phyloP scores from a whole-genome alignment of 1,284 basidiomycete species.

The Ganoderma lingzhi region DNA sequence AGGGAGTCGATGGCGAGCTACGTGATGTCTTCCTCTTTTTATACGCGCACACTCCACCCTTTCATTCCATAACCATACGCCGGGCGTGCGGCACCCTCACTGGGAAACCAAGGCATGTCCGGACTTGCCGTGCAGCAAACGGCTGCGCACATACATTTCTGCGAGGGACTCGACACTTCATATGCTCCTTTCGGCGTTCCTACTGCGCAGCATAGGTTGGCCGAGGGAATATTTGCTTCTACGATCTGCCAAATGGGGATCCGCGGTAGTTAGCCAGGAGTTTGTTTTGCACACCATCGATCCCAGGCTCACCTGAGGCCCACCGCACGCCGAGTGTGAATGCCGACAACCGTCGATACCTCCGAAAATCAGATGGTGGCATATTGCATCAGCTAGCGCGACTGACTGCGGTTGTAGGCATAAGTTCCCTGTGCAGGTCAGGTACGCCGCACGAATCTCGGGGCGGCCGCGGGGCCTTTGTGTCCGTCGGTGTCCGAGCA shows the following conservation, averaged over 20 bases:
- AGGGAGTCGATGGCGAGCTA: background rate
- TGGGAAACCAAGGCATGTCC: background rate
- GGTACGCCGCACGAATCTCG: background rate
- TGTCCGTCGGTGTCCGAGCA: too few relatives aligned
- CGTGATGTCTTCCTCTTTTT: background rate
- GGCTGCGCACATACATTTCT: background rate
- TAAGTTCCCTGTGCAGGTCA: background rate
- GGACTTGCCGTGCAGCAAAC: background rate
- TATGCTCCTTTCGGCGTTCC: background rate
- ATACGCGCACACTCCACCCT: background rate
- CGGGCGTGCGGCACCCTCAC: background rate
- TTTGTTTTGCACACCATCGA: background rate
- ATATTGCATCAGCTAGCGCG: background rate
- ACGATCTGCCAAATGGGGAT: background rate
- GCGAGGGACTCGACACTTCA: background rate
- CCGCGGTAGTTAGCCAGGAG: slow-evolving; percentile 1
- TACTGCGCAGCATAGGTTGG: background rate
- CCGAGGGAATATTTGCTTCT: background rate
- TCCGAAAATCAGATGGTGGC: background rate
- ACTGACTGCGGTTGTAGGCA: background rate
- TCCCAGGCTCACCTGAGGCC: background rate
- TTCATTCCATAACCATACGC: background rate
- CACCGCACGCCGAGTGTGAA: background rate
- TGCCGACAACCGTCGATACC: background rate
- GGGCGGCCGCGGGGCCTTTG: background rate